Evolutionary conservation across 1,139 yeast species (phyloP), one percentile per base, ranked within the genome.

Genomic region (Taiozyma onychis): DNA sequence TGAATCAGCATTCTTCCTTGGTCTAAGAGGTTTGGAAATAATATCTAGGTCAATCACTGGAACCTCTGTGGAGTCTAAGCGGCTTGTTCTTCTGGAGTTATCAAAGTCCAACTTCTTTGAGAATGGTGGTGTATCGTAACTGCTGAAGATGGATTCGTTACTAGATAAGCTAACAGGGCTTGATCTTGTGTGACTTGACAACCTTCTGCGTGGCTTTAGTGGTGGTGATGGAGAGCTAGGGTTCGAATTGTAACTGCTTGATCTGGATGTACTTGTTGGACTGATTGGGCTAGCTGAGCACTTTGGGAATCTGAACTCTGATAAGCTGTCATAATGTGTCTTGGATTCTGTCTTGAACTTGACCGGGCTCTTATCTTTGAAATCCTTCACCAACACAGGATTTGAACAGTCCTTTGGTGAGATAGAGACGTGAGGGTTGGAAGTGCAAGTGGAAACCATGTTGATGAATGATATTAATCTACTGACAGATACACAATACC

Each of bases 131-230:
- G 34, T 39, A 13, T 45, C 41, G 24, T 28, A 13, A n/a, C 22
- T 48, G 28, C 42, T 51, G 46, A 57, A 57, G 43, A 58, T 54
- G n/a, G 62, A 57, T 35, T 58, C 62, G 4, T 39, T 44, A 7
- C 59, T 54, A 2, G 62, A 56, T 2, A 51, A 13, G 13, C 57
- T 52, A 26, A 56, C 44, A 1, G 59, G 50, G 1, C 50, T 41
- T 6, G 60, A 57, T 22, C 62, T 52, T 45, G 55, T 48, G 45
- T 58, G 61, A 9, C 45, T 32, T 4, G 46, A 21, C 11, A 45
- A 43, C 22, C 54, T 49, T 46, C 50, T 14, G 47, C 45, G 18
- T 48, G 35, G n/a, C 18, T 42, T n/a, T 6, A 13, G 11, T 4
- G 41, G 41, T 9, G 41, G 10, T 16, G 41, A 18, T 8, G 41